These are phyloP conservation scores for Roridomyces roridus DNA, from an alignment of 768 basidiomycete genomes.

Conservation along the genomic window DNA sequence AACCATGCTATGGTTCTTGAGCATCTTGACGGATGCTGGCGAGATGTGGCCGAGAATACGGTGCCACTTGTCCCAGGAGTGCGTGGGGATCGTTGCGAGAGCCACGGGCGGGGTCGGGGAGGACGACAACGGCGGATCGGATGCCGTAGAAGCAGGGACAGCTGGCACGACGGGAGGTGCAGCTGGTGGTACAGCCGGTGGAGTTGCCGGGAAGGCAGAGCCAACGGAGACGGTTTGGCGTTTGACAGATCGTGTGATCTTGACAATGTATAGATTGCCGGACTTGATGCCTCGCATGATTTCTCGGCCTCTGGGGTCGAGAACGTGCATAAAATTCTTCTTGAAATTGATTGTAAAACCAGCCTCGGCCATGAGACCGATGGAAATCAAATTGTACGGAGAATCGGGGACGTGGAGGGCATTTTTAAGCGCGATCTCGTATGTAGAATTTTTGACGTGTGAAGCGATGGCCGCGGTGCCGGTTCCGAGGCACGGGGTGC, in stretches of 20 bases:
- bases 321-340: conserved; percentile 17
- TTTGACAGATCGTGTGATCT: not conserved
- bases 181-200: not conserved
- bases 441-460: conserved; percentile 7
- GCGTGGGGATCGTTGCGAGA: conserved; percentile 7
- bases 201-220: not conserved
- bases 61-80: conserved; percentile 15
- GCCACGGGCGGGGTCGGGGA: not conserved
- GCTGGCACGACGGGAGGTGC: not conserved
- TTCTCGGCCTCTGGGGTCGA: not conserved
- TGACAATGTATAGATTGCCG: conserved; percentile 14
- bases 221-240: not conserved
- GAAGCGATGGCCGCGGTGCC: conserved; percentile 8
- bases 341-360: conserved; percentile 10
- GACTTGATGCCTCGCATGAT: conserved; percentile 13
- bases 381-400: conserved; percentile 15
- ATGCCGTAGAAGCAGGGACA: not conserved
- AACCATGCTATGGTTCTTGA: conserved; percentile 26
- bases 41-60: conserved; percentile 29
- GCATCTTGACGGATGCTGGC: conserved; percentile 21
- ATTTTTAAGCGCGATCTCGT: conserved; percentile 1
- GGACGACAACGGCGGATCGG: not conserved
- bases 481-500: conserved; percentile 11
- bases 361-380: conserved; percentile 20
- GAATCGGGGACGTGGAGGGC: conserved; percentile 17